Conservation (phyloP, 179 eudicot genomes). For the Gypsophila paniculata region DNA sequence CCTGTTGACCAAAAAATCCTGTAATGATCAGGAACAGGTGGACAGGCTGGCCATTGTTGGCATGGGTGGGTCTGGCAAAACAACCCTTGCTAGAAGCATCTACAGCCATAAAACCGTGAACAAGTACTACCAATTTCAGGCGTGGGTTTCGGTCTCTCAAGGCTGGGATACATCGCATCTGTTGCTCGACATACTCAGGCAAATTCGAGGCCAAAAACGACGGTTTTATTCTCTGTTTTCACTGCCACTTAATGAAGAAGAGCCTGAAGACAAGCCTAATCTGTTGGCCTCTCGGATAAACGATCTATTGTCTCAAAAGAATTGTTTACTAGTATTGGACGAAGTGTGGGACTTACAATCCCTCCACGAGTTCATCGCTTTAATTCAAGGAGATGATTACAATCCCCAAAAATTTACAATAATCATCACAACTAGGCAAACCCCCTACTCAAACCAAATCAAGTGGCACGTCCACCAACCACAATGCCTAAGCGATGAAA, state of each 20-base stretch:
- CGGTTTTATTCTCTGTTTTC: no score
- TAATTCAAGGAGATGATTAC: not conserved
- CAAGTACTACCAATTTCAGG: constrained; percentile 19
- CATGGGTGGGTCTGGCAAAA: no score
- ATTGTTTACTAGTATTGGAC: constrained; percentile 29
- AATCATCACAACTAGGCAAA: constrained; percentile 22
- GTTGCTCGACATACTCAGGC: constrained; percentile 16
- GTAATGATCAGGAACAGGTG: not conserved
- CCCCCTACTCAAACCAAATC: not conserved
- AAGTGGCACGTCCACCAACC: constrained; percentile 5
- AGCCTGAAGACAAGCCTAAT: not conserved
- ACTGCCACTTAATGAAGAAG: no score
- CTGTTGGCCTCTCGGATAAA: constrained; percentile 6
- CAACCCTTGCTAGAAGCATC: constrained; percentile 23
- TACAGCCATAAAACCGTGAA: constrained; percentile 9
- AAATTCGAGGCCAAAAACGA: constrained; percentile 16
- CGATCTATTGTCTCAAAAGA: not conserved
- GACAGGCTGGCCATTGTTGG: constrained; percentile 21
- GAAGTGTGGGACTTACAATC: constrained; percentile 23
- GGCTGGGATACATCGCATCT: constrained; percentile 1
- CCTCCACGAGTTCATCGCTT: constrained; percentile 3
- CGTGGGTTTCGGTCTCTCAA: constrained; percentile 26
- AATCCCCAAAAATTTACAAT: not conserved
- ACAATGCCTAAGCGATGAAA: constrained; percentile 15
- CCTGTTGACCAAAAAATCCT: not conserved